Base-by-base conservation (phyloP, 176 grass and related monocot species). In the Raddia distichophylla region DNA sequence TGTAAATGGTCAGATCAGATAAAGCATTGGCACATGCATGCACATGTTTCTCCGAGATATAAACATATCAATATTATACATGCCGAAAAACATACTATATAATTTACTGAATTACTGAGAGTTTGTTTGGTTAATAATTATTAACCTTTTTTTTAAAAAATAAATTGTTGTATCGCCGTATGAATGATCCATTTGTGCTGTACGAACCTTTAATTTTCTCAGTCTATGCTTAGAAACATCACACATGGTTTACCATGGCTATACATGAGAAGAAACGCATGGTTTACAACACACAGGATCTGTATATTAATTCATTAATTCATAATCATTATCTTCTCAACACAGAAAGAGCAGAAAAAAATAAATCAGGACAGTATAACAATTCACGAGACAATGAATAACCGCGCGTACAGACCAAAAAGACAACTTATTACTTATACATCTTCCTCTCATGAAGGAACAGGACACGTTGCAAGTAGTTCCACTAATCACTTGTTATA, bases 21-120 rank as follows among this genome's bases (percentile, higher is more conserved):
- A 34, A 84, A 67, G 61, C 69, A 52, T 43, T 53, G 44, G 27
- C 52, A 50, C 52, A 76, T 53, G 70, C 52, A 76, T 53, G 70
- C 42, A 14, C 56, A 68, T 69, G 69, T 43, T 67, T 34, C n/a
- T 69, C 43, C 15, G 73, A 40, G 52, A 50, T 58, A 9, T 22
- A 59, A 3, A 47, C 8, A 51, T 7, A 40, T 40, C 37, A 40
- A 73, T 5, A 60, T 71, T 12, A 10, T n/a, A 35, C 17, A 15
- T 15, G 11, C 2, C 37, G 44, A 56, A 2, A 15, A 71, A 1
- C 47, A 33, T 32, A 27, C 27, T 27, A 49, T 27, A 20, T 51
- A 71, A 69, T 51, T 51, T 15, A 51, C 27, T 63, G 37, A 11
- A 69, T 57, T 58, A 45, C 4, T 12, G 12, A 7, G 1, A 7